Evolutionary conservation across 768 basidiomycete species (phyloP), one percentile per base, ranked within the genome.

Genomic region (Auricularia sp.): DNA sequence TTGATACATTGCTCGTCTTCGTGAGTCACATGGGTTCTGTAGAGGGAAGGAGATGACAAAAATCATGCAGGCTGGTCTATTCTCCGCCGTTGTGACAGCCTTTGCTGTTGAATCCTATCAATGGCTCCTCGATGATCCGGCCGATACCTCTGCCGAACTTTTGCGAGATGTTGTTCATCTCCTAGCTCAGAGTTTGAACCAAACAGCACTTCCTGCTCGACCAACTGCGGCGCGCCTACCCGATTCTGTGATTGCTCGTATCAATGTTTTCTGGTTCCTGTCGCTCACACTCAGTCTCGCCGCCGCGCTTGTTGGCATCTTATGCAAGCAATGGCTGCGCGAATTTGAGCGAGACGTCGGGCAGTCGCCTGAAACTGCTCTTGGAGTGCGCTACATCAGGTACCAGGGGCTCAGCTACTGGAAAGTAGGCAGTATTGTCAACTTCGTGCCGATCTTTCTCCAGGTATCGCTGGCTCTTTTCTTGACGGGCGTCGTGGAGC

Each of bases 221-320:
- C 21, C 47, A 11, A 16, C 11, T 16, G 5, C 18, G 18, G 21
- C 18, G 14, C 47, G 6, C 47, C 47, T 62, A 59, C 47, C n/a
- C 43, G 53, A n/a, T 7, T 39, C 61, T 79, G 63, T 80, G 81
- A 64, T 84, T 81, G 67, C 82, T 80, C 58, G 75, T 77, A 63
- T 73, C 56, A 74, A 73, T 61, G 58, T 54, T 6, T 64, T 72
- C 2, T 72, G 71, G 70, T 71, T 72, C 64, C 62, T 68, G 1
- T 70, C 69, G 39, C 70, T 74, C 12, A 62, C 68, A 2, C 64
- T 69, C 42, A 69, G 67, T 34, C 68, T 74, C 4, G 42, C 68
- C 23, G 66, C 71, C 0, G 70, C 72, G 1, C 68, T 68, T n/a
- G 62, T 71, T 23, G 70, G 71, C 58, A 72, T 74, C 66, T 54